Conservation (phyloP, 2,329 filamentous ascomycete genomes). For the Knufia fluminis region DNA sequence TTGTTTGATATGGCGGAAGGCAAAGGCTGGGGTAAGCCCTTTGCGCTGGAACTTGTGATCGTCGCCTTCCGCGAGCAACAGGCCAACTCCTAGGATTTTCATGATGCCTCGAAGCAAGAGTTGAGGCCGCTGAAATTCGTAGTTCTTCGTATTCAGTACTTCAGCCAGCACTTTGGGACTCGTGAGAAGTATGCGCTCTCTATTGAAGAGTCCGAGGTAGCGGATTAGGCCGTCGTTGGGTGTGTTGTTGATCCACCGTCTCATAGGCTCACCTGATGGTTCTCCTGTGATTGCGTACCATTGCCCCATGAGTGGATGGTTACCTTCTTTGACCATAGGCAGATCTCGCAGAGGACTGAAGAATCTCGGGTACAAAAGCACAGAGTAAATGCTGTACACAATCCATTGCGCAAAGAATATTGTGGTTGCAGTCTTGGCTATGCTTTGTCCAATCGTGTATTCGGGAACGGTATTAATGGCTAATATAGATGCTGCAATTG, state of each 20-base stretch:
- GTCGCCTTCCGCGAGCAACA: slow-evolving; percentile 76
- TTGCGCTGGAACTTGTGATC: slow-evolving; percentile 74
- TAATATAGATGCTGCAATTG: slow-evolving; percentile 14
- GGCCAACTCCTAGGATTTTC: slow-evolving; percentile 33
- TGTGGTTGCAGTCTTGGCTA: slow-evolving; percentile 20
- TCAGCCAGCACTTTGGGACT: slow-evolving; percentile 59
- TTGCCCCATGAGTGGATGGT: slow-evolving; percentile 37
- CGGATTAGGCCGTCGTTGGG: slow-evolving; percentile 62
- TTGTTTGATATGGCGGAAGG: slow-evolving; percentile 76
- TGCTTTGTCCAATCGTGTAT: slow-evolving; percentile 26
- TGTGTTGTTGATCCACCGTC: slow-evolving; percentile 48
- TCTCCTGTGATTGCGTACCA: slow-evolving; percentile 29
- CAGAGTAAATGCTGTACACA: slow-evolving; percentile 25
- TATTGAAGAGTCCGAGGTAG: slow-evolving; percentile 54
- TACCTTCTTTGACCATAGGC: slow-evolving; percentile 43
- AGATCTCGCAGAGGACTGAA: slow-evolving; percentile 51
- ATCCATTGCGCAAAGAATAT: slow-evolving; percentile 22
- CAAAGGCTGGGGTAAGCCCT: slow-evolving; percentile 71
- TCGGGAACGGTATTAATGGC: slow-evolving; percentile 22
- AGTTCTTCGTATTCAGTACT: slow-evolving; percentile 58
- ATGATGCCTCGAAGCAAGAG: slow-evolving; percentile 35
- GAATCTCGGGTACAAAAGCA: slow-evolving; percentile 49
- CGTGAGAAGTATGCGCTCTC: slow-evolving; percentile 53
- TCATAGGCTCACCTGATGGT: slow-evolving; percentile 31
- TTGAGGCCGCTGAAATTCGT: slow-evolving; percentile 59